Percentiles rank a stretch among this genome's conserved stretches.
Evolutionary conservation across 805 yeast genomes (phyloP).

Genomic region (Candida ponderosae): DNA sequence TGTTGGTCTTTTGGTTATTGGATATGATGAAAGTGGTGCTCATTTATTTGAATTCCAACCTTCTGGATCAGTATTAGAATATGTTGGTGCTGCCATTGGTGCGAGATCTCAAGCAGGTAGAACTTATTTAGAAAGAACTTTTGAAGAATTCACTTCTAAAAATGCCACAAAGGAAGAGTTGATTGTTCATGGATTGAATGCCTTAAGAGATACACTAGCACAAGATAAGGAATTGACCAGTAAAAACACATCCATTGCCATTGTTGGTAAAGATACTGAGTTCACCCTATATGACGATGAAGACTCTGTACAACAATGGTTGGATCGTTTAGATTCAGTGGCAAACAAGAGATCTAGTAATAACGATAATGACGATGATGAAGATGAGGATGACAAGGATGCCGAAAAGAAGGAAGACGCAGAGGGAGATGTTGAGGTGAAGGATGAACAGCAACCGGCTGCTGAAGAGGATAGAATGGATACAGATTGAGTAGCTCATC

Average conservation of each 20-base stretch:
- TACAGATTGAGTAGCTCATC: conserved; percentile 19
- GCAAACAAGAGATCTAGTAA: conserved; percentile 47
- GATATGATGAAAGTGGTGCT: conserved; percentile 90
- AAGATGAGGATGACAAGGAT: conserved; percentile 16
- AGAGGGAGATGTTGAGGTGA: conserved; percentile 7
- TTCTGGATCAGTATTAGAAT: conserved; percentile 86
- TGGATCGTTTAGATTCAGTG: conserved; percentile 63
- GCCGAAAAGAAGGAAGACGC: conserved; percentile 7
- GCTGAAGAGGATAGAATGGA: conserved; percentile 28
- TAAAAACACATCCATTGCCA: conserved; percentile 83
- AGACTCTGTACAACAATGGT: conserved; percentile 68
- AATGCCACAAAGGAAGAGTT: conserved; percentile 60
- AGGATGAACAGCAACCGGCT: conserved; percentile 1
- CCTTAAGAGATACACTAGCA: conserved; percentile 87
- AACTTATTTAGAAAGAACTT: conserved; percentile 86
- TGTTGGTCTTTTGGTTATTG: conserved; percentile 86
- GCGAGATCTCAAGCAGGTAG: conserved; percentile 98
- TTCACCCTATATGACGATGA: conserved; percentile 84
- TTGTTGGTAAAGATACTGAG: conserved; percentile 76
- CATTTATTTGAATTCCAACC: conserved; percentile 95
- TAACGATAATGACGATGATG: conserved; percentile 18
- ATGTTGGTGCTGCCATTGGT: conserved; percentile 92
- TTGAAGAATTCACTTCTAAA: conserved; percentile 51
- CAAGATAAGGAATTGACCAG: conserved; percentile 88
- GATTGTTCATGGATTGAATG: conserved; percentile 78